Evolutionary conservation across 768 basidiomycete genomes (phyloP), one percentile per base, ranked within the genome.

Genomic region (Gloeopeniophorella convolvens): DNA sequence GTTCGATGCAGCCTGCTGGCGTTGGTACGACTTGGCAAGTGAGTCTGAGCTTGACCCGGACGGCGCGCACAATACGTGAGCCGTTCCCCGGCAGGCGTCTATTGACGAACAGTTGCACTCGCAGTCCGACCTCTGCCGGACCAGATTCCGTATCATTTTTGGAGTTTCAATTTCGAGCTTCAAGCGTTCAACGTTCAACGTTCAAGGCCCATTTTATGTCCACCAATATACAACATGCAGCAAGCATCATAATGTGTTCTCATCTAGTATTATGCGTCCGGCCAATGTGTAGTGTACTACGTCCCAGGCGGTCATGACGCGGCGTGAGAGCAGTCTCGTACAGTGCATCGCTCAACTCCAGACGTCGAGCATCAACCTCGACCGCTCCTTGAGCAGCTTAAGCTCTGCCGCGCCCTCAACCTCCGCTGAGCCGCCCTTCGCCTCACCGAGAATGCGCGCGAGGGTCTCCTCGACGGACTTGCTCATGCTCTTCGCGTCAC

Each of bases 401-500:
- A 96, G 67, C 73, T 97, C 94, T 48, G 91, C 89, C 3, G 73
- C 79, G 32, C 94, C 94, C 67, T 96, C 93, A 4, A 89, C 85
- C 60, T 87, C 86, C 1, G 79, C 83, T 16, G 76, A 81, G 18
- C 94, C 96, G 32, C 91, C 92, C 75, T 96, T 97, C 5, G 91
- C 92, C 66, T 94, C 88, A 10, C 87, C 96, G 16, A 99, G 76
- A 56, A 92, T 85, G 56, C 72, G 74, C 50, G 83, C 83, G 34
- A 99, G 72, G 37, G 82, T 78, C 58, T 95, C 91, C 68, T 99
- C 96, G 18, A 99, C 96, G 35, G 85, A 80, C 67, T 91, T 93
- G 67, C 84, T 84, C 96, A 99, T 99, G 67, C 77, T 79, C 77
- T 90, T 95, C 47, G 93, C 94, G 61, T 97, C 94, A 62, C 94